Evolutionary conservation across 192 early-diverging fungal species (phyloP).

Genomic region (Umbelopsis sp.): DNA sequence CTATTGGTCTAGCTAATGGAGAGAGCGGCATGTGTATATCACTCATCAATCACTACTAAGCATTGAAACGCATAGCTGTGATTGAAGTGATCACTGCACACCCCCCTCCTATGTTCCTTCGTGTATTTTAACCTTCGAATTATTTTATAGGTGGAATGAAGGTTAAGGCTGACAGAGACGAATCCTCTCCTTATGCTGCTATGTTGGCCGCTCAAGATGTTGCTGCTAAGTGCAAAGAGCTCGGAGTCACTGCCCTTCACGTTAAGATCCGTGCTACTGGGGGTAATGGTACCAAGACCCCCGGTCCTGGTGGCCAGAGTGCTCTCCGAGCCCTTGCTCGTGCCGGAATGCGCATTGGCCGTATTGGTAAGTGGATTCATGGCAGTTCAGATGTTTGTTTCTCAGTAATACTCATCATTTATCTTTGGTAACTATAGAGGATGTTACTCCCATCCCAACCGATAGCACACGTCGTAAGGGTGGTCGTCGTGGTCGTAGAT

Average conservation of each 20-base stretch:
- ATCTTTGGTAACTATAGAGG: slow-evolving; percentile 57
- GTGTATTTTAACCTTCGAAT: slow-evolving; percentile 11
- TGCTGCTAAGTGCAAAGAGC: slow-evolving; percentile 96
- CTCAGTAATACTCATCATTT: too few species aligned
- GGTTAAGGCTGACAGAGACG: slow-evolving; percentile 99
- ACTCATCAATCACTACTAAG: not conserved
- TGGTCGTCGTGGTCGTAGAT: slow-evolving; percentile 99
- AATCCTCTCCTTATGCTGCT: slow-evolving; percentile 99
- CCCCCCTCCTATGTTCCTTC: slow-evolving; percentile 39
- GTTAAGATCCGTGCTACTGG: slow-evolving; percentile 99
- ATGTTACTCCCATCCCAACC: slow-evolving; percentile 97
- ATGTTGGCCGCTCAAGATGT: slow-evolving; percentile 99
- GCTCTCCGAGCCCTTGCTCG: slow-evolving; percentile 99
- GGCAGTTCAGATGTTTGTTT: too few species aligned
- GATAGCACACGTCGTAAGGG: slow-evolving; percentile 98
- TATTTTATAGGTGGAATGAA: slow-evolving; percentile 93
- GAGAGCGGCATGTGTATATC: slow-evolving; percentile 10
- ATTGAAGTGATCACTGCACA: slow-evolving; percentile 16
- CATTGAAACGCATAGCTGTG: not conserved
- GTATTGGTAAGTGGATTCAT: slow-evolving; percentile 72
- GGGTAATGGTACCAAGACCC: slow-evolving; percentile 97
- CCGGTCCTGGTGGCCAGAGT: slow-evolving; percentile 95
- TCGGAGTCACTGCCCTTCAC: slow-evolving; percentile 99
- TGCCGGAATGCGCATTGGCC: slow-evolving; percentile 98
- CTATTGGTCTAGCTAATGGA: not conserved